Conservation (phyloP, 208 protist genomes). For the Phytomonas francai region DNA sequence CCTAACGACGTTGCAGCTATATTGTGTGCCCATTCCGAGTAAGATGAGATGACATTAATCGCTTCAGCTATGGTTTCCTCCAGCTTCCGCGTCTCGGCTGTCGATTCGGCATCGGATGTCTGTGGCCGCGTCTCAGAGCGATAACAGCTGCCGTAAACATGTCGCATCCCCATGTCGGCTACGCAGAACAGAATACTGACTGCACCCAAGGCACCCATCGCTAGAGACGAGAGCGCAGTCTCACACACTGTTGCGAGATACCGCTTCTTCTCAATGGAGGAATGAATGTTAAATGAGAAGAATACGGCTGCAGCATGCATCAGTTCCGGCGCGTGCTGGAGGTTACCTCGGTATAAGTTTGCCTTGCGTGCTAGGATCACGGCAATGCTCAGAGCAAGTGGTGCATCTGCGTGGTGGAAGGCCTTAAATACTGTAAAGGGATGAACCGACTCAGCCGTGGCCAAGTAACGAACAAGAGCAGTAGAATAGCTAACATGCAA, state of each 20-base stretch:
- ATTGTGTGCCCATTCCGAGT: slow-evolving; percentile 47
- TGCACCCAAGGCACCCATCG: slow-evolving; percentile 45
- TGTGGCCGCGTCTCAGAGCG: neutral
- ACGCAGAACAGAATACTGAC: slow-evolving; percentile 41
- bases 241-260: slow-evolving; percentile 36
- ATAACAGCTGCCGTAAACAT: slow-evolving; percentile 25
- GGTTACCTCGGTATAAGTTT: slow-evolving; percentile 26
- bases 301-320: slow-evolving; percentile 13
- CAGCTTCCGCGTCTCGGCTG: slow-evolving; percentile 15
- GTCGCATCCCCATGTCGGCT: slow-evolving; percentile 31
- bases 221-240: slow-evolving; percentile 32
- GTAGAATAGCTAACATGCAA: neutral
- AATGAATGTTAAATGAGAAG: slow-evolving; percentile 11
- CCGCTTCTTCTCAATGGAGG: slow-evolving; percentile 21
- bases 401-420: slow-evolving; percentile 12
- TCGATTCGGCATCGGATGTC: neutral
- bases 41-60: slow-evolving; percentile 42
- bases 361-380: slow-evolving; percentile 34
- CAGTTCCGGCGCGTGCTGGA: slow-evolving; percentile 27
- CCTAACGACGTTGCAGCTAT: slow-evolving; percentile 45
- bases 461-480: slow-evolving; percentile 37
- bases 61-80: slow-evolving; percentile 19
- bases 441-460: slow-evolving; percentile 56
- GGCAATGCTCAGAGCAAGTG: slow-evolving; percentile 27
- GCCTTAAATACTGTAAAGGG: slow-evolving; percentile 44